These are phyloP conservation scores for Trichosporon inkin DNA, from an alignment of 1,284 basidiomycete genomes.

Conservation along the genomic window DNA sequence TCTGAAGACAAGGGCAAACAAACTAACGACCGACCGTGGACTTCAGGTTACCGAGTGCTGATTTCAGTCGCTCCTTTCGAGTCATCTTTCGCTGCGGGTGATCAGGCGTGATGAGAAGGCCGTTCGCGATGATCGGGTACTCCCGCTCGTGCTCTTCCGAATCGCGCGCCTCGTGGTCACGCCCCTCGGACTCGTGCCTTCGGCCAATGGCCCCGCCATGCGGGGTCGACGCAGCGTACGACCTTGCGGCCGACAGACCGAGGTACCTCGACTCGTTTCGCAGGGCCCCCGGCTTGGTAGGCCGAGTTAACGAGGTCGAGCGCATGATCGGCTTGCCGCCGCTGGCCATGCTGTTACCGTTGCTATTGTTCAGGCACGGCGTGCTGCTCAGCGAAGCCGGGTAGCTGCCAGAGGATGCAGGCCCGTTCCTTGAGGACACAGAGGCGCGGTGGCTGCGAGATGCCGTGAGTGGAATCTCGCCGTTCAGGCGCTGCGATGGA, in stretches of 20 bases:
- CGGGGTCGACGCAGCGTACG: neutral
- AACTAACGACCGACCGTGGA: neutral
- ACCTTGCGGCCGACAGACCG: neutral
- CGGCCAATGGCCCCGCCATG: neutral
- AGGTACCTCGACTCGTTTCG: neutral
- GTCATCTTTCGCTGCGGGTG: neutral
- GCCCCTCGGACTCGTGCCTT: neutral
- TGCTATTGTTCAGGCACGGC: neutral
- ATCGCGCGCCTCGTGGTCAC: neutral
- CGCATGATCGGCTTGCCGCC: constrained; percentile 8
- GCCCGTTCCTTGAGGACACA: neutral
- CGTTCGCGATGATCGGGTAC: neutral
- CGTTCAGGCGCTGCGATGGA: neutral
- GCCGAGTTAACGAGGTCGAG: neutral
- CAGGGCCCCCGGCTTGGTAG: neutral
- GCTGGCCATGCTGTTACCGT: constrained; percentile 3
- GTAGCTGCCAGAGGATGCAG: neutral
- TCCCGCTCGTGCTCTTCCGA: neutral
- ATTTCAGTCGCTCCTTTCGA: neutral
- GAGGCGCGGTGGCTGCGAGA: no score
- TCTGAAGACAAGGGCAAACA: neutral
- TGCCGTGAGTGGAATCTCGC: neutral
- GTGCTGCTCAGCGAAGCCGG: neutral
- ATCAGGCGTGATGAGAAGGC: neutral
- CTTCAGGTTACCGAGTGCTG: neutral